Base-by-base conservation (phyloP, 2,329 filamentous ascomycete genomes). In the Massarina eburnea region DNA sequence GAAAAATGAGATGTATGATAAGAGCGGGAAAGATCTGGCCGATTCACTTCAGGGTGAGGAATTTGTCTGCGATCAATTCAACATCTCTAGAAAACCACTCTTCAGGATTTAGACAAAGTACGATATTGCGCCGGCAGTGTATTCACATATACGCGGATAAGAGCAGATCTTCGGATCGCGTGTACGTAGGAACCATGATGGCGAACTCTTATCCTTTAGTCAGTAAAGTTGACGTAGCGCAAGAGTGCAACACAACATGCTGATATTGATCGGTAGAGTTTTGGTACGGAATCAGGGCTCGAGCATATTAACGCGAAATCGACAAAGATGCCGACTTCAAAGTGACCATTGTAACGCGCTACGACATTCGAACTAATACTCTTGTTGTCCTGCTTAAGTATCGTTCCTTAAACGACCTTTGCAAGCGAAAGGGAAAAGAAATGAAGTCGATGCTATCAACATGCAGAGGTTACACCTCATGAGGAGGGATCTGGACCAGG, bases 141-240 rank as follows among this genome's bases (percentile, higher is more conserved):
- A 39, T 18, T 49, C 49, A 1, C 49, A 52, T n/a, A 47, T 52
- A n/a, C 39, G 46, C 18, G 46, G 49, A 6, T 46, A 52, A 35
- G 49, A 52, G 26, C 46, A 52, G 32, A 49, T 45, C 2, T 52
- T 52, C 26, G 46, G 49, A 9, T 41, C 49, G 8, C 20, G 46
- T 17, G 43, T 39, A n/a, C 38, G 21, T 4, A 47, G 42, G 10
- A 33, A 47, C n/a, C 14, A 45, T n/a, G n/a, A 17, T 9, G 38
- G 37, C 12, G 41, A 41, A 18, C 32, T 47, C 5, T 19, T 27
- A 8, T 17, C 43, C 7, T 41, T 47, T 15, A 46, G 38, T 45
- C 33, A 29, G 36, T 27, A 4, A 46, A 18, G 3, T 29, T 12
- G 12, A 26, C n/a, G n/a, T n/a, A n/a, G n/a, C n/a, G n/a, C n/a